Conservation (phyloP, 2,329 filamentous ascomycete genomes). For the Fusarium pseudonygamai region DNA sequence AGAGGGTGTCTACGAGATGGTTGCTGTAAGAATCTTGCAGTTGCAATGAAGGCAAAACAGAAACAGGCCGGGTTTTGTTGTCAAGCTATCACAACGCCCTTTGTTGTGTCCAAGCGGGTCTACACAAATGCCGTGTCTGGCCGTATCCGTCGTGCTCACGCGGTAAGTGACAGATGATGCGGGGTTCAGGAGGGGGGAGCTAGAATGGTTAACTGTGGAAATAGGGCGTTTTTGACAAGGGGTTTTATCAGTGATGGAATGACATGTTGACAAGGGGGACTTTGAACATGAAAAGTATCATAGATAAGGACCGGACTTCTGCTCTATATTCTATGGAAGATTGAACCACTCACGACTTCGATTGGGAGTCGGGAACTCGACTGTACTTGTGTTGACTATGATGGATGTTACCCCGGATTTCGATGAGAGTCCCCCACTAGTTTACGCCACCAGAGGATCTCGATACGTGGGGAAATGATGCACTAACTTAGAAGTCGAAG, state of each 20-base stretch:
- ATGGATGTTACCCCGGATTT: conserved; percentile 12
- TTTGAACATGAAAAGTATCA: not conserved
- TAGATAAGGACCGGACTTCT: not conserved
- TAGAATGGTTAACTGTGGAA: conserved; percentile 13
- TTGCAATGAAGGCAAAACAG: not conserved
- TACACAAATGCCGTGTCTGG: conserved; percentile 28
- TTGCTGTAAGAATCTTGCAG: not conserved
- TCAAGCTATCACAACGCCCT: conserved; percentile 15
- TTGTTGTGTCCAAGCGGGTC: conserved; percentile 28
- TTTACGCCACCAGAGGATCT: conserved; percentile 21
- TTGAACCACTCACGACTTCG: not conserved
- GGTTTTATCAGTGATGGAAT: not conserved
- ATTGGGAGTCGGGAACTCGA: not conserved
- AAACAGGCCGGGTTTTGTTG: conserved; percentile 27
- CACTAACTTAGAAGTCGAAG: conserved; percentile 9
- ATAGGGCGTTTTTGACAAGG: conserved; percentile 40
- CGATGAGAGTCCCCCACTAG: conserved; percentile 8
- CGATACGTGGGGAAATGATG: conserved; percentile 18
- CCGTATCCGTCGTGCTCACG: conserved; percentile 23
- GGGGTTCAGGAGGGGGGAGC: conserved; percentile 23
- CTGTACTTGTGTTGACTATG: not conserved
- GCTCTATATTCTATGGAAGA: accelerated
- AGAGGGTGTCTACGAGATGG: not conserved
- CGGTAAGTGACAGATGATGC: conserved; percentile 17
- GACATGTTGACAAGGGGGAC: not conserved